phyloP scores from a whole-genome alignment of 306 rosid genomes.

The Heteromeles arbutifolia region DNA sequence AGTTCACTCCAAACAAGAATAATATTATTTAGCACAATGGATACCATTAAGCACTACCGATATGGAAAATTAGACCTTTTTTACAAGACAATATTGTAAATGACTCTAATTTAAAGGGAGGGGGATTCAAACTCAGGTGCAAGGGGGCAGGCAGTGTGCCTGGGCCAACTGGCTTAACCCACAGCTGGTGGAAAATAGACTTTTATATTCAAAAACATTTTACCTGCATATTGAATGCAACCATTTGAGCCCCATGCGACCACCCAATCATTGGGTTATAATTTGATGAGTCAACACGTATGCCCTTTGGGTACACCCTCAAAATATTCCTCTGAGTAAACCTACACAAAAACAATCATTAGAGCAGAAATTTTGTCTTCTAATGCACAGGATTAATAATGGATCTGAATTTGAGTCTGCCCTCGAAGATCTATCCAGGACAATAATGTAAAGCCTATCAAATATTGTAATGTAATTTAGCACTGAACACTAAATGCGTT shows the following conservation, averaged over 20 bases:
- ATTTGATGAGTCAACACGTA: conserved; percentile 88
- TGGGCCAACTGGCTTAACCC: too few relatives aligned
- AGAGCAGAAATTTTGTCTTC: neutral
- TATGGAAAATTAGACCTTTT: neutral
- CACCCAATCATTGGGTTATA: conserved; percentile 95
- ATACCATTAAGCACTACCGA: neutral
- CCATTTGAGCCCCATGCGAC: conserved; percentile 99
- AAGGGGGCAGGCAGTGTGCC: too few relatives aligned
- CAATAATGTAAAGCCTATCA: too few relatives aligned
- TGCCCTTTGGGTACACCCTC: conserved; percentile 95
- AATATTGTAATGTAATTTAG: too few relatives aligned
- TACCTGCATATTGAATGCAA: conserved; percentile 99
- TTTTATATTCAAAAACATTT: neutral
- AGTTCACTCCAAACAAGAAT: neutral
- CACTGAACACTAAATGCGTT: neutral
- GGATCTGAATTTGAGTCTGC: too few relatives aligned
- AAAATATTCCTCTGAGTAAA: conserved; percentile 88
- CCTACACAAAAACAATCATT: conserved; percentile 36
- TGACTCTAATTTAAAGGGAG: too few relatives aligned
- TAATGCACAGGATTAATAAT: neutral
- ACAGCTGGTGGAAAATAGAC: too few relatives aligned
- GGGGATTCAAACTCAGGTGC: too few relatives aligned
- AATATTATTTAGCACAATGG: neutral
- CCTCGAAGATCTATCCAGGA: too few relatives aligned
- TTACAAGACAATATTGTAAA: too few relatives aligned